These are phyloP conservation scores for Pythium aquatile DNA, from an alignment of 352 stramenopile species.

Conservation along the genomic window DNA sequence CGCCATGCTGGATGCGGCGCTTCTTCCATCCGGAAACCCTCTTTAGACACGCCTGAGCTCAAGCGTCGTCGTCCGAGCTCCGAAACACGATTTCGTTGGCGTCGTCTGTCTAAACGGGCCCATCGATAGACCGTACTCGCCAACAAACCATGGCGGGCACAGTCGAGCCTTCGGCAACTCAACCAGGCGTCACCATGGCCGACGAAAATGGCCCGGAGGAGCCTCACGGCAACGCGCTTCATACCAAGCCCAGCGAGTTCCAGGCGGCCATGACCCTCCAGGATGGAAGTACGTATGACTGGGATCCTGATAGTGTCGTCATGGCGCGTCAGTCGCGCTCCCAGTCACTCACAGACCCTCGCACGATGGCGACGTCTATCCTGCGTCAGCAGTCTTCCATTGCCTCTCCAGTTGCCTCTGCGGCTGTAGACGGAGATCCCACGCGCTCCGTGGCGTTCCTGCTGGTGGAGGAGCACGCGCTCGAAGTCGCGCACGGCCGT, in stretches of 20 bases:
- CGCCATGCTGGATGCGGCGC: neutral
- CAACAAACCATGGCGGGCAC: constrained; percentile 13
- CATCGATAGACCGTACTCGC: constrained; percentile 3
- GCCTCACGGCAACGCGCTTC: neutral
- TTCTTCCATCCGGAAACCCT: constrained; percentile 3
- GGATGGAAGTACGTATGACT: neutral
- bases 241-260: neutral
- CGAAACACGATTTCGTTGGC: neutral
- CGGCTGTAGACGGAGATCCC: neutral
- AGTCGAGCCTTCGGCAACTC: neutral
- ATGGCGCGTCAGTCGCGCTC: constrained; percentile 21
- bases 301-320: constrained; percentile 14
- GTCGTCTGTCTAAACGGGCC: neutral
- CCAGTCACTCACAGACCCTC: constrained; percentile 24
- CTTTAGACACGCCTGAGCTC: constrained; percentile 1
- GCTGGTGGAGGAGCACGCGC: neutral
- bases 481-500: constrained; percentile 16
- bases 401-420: neutral
- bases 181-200: constrained; percentile 2
- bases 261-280: neutral
- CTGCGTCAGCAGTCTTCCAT: neutral
- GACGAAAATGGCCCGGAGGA: constrained; percentile 1
- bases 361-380: constrained; percentile 6
- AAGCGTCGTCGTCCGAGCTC: neutral
- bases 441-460: constrained; percentile 9